A percentile compares a stretch with the other conserved stretches of the same genome.
Evolutionary conservation across 768 basidiomycete genomes (phyloP).

Genomic region (Terana coerulea): DNA sequence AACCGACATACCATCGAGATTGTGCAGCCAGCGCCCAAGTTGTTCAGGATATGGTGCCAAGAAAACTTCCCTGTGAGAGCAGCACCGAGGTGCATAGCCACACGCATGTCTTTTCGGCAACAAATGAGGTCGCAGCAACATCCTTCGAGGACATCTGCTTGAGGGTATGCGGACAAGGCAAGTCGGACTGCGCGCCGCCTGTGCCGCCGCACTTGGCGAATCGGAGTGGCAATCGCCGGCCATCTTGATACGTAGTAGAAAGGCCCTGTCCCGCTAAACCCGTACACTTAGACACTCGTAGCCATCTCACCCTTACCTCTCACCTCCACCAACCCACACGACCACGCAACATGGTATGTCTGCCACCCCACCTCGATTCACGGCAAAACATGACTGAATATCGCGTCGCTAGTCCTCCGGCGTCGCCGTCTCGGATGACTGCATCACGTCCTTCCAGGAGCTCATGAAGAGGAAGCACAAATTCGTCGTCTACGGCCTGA

Average conservation of each 20-base stretch:
- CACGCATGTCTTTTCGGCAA: too few relatives aligned
- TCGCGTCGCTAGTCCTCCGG: conserved; percentile 52
- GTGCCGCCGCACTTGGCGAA: neutral
- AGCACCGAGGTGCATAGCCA: too few relatives aligned
- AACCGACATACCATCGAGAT: too few relatives aligned
- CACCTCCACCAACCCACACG: conserved; percentile 5
- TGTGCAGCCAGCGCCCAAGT: too few relatives aligned
- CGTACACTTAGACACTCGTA: too few relatives aligned
- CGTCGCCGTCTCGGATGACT: conserved; percentile 53
- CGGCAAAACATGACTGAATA: neutral
- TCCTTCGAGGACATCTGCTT: neutral
- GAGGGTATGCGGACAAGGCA: conserved; percentile 3
- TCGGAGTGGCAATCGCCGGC: conserved; percentile 17
- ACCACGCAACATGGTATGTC: conserved; percentile 14
- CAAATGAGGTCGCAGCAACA: too few relatives aligned
- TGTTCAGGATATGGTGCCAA: too few relatives aligned
- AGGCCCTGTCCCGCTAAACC: conserved; percentile 3
- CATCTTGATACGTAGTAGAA: conserved; percentile 14
- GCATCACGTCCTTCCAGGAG: conserved; percentile 56
- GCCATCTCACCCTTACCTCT: conserved; percentile 6
- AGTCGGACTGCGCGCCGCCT: conserved; percentile 5
- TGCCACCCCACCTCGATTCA: neutral
- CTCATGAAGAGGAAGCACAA: conserved; percentile 71
- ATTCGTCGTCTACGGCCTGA: conserved; percentile 81
- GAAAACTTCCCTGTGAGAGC: too few relatives aligned